Evolutionary conservation across 129 eudicot genomes (phyloP), one percentile per base, ranked within the genome.

Genomic region (Flaveria linearis): DNA sequence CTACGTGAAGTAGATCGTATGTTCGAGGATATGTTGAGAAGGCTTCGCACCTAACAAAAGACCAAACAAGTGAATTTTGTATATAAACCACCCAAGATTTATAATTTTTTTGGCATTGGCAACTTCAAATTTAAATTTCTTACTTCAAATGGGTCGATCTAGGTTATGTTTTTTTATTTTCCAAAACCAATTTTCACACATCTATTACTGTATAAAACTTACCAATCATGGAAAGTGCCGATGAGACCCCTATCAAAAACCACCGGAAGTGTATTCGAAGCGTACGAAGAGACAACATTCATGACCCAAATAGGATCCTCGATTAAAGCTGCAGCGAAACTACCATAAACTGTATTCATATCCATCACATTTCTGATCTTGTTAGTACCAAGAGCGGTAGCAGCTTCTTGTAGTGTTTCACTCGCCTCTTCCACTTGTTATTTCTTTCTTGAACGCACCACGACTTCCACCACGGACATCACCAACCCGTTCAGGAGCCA

Each of bases 1-100:
- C 97, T 9, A 85, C 76, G 71, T 94, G 98, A 74, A 94, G 97
- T 18, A 94, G 91, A 84, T 94, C 98, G 5, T 94, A 91, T 2
- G 98, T 94, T 58, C 97, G 86, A 65, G 98, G 98, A 80, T 94
- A 94, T 0, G 97, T 94, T 42, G 98, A 94, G 85, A 94, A 94
- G 22, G 98, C 97, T 80, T 94, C 98, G 8, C 98, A 94, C 98
- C 98, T 94, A 78, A 41, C 17, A n/a, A 74, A 23, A 74, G 3
- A 76, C 1, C 15, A 46, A 69, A 49, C 39, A 51, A 49, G 52
- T 65, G 52, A 75, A 74, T 42, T 25, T 36, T 52, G 45, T 33
- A 55, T 45, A 13, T 15, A 20, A 43, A 36, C 15, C 51, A 45
- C 2, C 11, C 50, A 45, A 9, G 50, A 36, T 36, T 36, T 36